Evolutionary conservation across 805 yeast species (phyloP).

Genomic region (Candida anglica): DNA sequence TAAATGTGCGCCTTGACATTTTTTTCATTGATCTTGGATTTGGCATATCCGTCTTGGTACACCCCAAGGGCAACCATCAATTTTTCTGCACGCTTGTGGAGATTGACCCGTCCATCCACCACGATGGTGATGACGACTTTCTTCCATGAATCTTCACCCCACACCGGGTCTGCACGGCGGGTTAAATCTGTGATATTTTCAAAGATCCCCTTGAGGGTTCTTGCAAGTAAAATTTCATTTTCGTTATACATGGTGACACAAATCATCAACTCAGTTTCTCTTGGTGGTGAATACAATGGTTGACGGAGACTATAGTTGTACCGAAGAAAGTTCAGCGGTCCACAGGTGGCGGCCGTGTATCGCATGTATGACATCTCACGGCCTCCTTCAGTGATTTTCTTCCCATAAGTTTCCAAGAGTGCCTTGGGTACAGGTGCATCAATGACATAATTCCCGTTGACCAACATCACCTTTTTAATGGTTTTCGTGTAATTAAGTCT

Average conservation of each 20-base stretch:
- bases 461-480: constrained; percentile 37
- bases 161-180: constrained; percentile 59
- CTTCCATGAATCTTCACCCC: constrained; percentile 98
- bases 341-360: constrained; percentile 91
- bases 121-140: constrained; percentile 86
- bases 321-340: constrained; percentile 64
- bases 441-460: constrained; percentile 41
- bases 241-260: constrained; percentile 91
- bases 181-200: constrained; percentile 76
- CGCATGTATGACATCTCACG: constrained; percentile 82
- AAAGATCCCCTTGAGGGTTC: constrained; percentile 87
- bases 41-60: constrained; percentile 94
- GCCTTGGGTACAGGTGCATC: constrained; percentile 41
- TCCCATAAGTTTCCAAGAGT: constrained; percentile 32
- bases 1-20: constrained; percentile 84
- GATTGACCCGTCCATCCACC: constrained; percentile 86
- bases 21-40: constrained; percentile 78
- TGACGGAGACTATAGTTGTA: constrained; percentile 81
- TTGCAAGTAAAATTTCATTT: constrained; percentile 73
- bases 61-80: constrained; percentile 83
- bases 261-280: constrained; percentile 81
- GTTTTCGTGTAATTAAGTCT: constrained; percentile 40
- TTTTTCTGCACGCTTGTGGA: constrained; percentile 74
- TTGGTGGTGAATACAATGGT: constrained; percentile 67
- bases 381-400: constrained; percentile 29